Conservation (phyloP, 2,329 filamentous ascomycete genomes). For the Fusarium papillatum region DNA sequence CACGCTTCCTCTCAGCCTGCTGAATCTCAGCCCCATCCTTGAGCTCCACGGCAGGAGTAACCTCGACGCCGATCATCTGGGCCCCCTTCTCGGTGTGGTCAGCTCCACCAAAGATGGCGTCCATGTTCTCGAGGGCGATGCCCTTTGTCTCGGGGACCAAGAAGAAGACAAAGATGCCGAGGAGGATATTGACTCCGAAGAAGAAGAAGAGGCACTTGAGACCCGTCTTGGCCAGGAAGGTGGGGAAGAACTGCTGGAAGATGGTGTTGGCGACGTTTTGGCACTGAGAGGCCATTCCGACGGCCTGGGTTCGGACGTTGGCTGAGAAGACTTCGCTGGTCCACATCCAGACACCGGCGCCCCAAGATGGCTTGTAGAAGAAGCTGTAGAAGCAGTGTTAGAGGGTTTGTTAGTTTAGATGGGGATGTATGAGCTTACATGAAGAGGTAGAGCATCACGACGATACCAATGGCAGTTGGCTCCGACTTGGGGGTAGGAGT, state of each 20-base stretch:
- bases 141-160: slow-evolving; percentile 65
- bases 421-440: slow-evolving; percentile 45
- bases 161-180: slow-evolving; percentile 64
- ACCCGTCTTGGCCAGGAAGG: slow-evolving; percentile 70
- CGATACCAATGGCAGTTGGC: slow-evolving; percentile 74
- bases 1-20: slow-evolving; percentile 37
- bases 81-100: slow-evolving; percentile 46
- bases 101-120: slow-evolving; percentile 66
- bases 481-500: slow-evolving; percentile 71
- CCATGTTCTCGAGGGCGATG: slow-evolving; percentile 74
- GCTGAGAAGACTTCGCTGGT: slow-evolving; percentile 78
- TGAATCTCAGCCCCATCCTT: slow-evolving; percentile 42
- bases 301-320: slow-evolving; percentile 79
- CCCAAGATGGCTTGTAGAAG: slow-evolving; percentile 80
- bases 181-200: slow-evolving; percentile 55
- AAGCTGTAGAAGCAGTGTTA: slow-evolving; percentile 51
- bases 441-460: slow-evolving; percentile 76
- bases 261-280: slow-evolving; percentile 77
- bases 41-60: slow-evolving; percentile 25
- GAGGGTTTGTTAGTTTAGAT: not conserved
- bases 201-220: slow-evolving; percentile 57
- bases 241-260: slow-evolving; percentile 79
- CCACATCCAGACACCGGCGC: slow-evolving; percentile 80
- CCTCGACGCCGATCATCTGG: slow-evolving; percentile 42
- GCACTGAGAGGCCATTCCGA: slow-evolving; percentile 74